These are phyloP conservation scores for Pestalotiopsis fici DNA, from an alignment of 2,329 filamentous ascomycete genomes.

Conservation along the genomic window DNA sequence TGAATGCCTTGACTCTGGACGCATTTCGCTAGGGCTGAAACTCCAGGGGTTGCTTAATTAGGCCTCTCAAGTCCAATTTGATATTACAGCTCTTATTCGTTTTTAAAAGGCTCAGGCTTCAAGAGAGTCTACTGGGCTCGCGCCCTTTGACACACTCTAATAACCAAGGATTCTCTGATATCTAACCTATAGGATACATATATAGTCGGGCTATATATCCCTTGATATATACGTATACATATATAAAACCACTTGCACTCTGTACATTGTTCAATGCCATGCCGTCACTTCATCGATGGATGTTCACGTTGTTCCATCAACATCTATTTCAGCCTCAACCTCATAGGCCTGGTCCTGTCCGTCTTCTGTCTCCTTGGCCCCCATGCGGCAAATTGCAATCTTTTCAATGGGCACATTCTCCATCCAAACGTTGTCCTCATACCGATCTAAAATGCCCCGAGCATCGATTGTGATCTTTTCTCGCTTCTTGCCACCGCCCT, in stretches of 20 bases:
- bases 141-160: too few relatives aligned
- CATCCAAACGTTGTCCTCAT: constrained; percentile 71
- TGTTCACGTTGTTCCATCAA: not conserved
- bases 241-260: too few relatives aligned
- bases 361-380: constrained; percentile 66
- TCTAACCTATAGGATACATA: too few relatives aligned
- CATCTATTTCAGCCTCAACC: constrained; percentile 49
- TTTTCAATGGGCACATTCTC: constrained; percentile 65
- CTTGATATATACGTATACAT: too few relatives aligned
- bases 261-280: too few relatives aligned
- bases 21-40: not conserved
- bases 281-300: too few relatives aligned
- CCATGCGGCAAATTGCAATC: constrained; percentile 85
- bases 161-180: too few relatives aligned
- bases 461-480: constrained; percentile 55
- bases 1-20: too few relatives aligned
- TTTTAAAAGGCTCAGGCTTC: not conserved
- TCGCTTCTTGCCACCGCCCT: constrained; percentile 23
- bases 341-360: constrained; percentile 54
- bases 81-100: not conserved
- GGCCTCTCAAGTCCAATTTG: not conserved
- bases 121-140: too few relatives aligned
- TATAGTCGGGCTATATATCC: too few relatives aligned
- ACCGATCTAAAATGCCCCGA: constrained; percentile 55
- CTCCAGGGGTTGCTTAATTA: not conserved